These are phyloP conservation scores for Chrysoporthe puriensis DNA, from an alignment of 2,329 filamentous ascomycete genomes.

Conservation along the genomic window DNA sequence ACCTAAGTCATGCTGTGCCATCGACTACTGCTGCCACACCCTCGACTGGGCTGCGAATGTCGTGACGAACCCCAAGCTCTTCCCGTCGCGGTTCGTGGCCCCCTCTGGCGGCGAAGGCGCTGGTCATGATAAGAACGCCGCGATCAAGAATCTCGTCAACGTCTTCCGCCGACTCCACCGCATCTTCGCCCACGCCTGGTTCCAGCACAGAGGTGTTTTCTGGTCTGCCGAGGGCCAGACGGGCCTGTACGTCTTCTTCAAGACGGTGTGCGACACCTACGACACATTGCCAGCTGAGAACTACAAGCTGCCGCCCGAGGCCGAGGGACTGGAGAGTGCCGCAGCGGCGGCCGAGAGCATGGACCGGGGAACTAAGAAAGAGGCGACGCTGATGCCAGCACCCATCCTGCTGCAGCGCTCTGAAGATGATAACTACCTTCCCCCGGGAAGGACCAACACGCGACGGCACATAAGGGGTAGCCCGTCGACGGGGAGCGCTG, in stretches of 20 bases:
- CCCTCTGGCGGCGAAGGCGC: conserved; percentile 62
- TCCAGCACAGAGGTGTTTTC: conserved; percentile 92
- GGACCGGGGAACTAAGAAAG: conserved; percentile 25
- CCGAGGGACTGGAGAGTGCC: conserved; percentile 73
- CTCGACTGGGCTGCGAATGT: conserved; percentile 97
- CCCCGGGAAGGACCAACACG: conserved; percentile 69
- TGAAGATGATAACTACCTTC: conserved; percentile 55
- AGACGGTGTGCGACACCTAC: conserved; percentile 93
- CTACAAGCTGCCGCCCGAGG: conserved; percentile 92
- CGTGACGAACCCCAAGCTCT: conserved; percentile 91
- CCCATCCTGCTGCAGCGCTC: conserved; percentile 28
- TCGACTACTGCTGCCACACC: conserved; percentile 98
- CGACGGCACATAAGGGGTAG: conserved; percentile 81
- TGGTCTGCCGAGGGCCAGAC: conserved; percentile 90
- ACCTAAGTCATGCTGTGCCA: conserved; percentile 95
- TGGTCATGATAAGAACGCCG: conserved; percentile 61
- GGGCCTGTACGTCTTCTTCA: conserved; percentile 96
- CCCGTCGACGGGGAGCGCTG: conserved; percentile 76
- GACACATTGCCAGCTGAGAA: conserved; percentile 89
- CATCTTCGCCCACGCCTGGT: conserved; percentile 99
- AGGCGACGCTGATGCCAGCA: conserved; percentile 35
- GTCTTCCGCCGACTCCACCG: conserved; percentile 93
- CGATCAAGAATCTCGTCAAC: conserved; percentile 85
- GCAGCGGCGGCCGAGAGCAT: conserved; percentile 25
- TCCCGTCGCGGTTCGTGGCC: conserved; percentile 78